A percentile compares a stretch with the other conserved stretches of the same genome.
phyloP scores from a whole-genome alignment of 495 filamentous ascomycete genomes.

The Aspergillus wentii region DNA sequence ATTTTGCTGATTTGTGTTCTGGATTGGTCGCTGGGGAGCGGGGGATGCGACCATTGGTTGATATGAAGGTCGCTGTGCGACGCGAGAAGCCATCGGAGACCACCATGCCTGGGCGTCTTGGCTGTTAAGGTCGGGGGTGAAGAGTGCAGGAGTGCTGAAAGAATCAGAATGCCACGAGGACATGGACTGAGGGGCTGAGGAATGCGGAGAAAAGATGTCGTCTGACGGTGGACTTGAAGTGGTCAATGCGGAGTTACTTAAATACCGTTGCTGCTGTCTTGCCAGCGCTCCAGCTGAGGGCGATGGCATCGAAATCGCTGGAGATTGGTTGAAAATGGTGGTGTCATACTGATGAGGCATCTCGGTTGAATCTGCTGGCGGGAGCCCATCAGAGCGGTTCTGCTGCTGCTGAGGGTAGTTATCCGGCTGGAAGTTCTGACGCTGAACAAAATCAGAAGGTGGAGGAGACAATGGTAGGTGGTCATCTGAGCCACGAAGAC shows the following conservation, averaged over 20 bases:
- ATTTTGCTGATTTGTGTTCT: slow-evolving; percentile 25
- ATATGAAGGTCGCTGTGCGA: slow-evolving; percentile 35
- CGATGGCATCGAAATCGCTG: slow-evolving; percentile 36
- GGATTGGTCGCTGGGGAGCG: slow-evolving; percentile 26
- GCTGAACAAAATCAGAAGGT: slow-evolving; percentile 38
- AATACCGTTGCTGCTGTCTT: slow-evolving; percentile 32
- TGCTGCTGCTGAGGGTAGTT: slow-evolving; percentile 14
- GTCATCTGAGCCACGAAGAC: slow-evolving; percentile 30
- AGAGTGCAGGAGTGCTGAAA: slow-evolving; percentile 30
- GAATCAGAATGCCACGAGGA: slow-evolving; percentile 44
- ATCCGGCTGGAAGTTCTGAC: slow-evolving; percentile 31
- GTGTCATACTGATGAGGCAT: slow-evolving; percentile 34
- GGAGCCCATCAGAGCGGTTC: slow-evolving; percentile 9
- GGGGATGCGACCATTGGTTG: slow-evolving; percentile 31
- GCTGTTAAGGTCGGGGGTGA: slow-evolving; percentile 35
- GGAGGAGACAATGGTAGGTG: slow-evolving; percentile 41
- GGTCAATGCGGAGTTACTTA: slow-evolving; percentile 29
- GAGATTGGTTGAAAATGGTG: slow-evolving; percentile 30
- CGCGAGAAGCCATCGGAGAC: slow-evolving; percentile 34
- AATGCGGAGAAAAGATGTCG: slow-evolving; percentile 43
- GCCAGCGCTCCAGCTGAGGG: slow-evolving; percentile 24
- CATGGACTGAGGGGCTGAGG: slow-evolving; percentile 39
- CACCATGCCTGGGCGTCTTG: slow-evolving; percentile 40
- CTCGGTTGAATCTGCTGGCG: slow-evolving; percentile 25
- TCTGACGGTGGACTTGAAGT: slow-evolving; percentile 39